Percentiles rank a stretch among this genome's conserved stretches.
These are phyloP conservation scores for Diospyros kaki DNA, from an alignment of 148 eudicot genomes.

Conservation along the genomic window DNA sequence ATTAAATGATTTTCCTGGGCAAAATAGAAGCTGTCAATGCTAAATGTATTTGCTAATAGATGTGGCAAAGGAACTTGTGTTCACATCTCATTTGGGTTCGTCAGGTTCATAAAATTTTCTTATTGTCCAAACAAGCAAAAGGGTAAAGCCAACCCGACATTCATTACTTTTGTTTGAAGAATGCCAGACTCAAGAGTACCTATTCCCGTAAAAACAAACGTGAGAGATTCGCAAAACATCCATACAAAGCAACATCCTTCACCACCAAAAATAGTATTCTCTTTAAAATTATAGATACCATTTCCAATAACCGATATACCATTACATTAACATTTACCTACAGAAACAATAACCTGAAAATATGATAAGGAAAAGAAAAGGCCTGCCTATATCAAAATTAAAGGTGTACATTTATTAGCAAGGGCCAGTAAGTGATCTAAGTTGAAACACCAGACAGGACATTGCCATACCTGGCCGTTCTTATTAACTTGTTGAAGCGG, in stretches of 20 bases:
- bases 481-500: constrained; percentile 33
- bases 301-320: background rate
- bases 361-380: background rate
- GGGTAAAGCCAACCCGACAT: constrained; percentile 5
- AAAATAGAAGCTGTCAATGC: constrained; percentile 7
- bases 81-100: background rate
- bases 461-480: background rate
- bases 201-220: too few species aligned
- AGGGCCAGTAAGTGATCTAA: background rate
- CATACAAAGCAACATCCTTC: too few species aligned
- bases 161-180: background rate
- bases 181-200: background rate
- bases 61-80: background rate
- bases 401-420: background rate
- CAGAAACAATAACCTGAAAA: background rate
- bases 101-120: background rate
- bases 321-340: background rate
- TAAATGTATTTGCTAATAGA: constrained; percentile 10
- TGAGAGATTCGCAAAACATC: too few species aligned
- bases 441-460: background rate
- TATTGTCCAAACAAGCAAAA: background rate
- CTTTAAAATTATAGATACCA: background rate
- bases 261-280: too few species aligned
- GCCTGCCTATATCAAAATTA: background rate
- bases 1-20: constrained; percentile 32